Evolutionary conservation across 495 filamentous ascomycete genomes (phyloP).

Genomic region (Penicillium robsamsonii): DNA sequence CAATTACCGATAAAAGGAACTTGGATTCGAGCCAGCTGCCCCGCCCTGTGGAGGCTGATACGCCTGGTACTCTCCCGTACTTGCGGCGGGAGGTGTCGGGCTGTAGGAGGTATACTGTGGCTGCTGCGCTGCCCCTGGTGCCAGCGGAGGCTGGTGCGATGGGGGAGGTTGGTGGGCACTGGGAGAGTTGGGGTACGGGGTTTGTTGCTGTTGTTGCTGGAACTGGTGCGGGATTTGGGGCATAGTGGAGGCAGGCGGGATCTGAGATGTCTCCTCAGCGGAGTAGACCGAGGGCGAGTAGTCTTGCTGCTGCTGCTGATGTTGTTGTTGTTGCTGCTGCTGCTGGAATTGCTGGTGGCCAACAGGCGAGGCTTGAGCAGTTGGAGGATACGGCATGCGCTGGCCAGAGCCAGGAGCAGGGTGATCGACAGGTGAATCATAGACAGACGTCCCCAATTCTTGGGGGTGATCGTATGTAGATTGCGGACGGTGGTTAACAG

Average conservation of each 20-base stretch:
- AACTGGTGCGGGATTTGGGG: constrained; percentile 29
- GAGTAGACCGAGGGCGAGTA: constrained; percentile 62
- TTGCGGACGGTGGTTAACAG: constrained; percentile 56
- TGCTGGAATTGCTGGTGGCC: constrained; percentile 43
- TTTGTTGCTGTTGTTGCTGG: constrained; percentile 42
- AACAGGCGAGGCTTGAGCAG: constrained; percentile 36
- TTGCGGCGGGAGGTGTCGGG: constrained; percentile 32
- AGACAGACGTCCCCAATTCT: constrained; percentile 80
- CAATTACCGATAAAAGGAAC: constrained; percentile 43
- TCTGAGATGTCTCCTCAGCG: constrained; percentile 50
- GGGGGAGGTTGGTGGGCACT: constrained; percentile 49
- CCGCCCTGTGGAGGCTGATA: constrained; percentile 46
- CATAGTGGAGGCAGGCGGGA: constrained; percentile 30
- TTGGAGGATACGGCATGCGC: constrained; percentile 47
- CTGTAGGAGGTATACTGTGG: constrained; percentile 42
- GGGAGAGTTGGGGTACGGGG: constrained; percentile 45
- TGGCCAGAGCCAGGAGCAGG: constrained; percentile 22
- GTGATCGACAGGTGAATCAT: constrained; percentile 72
- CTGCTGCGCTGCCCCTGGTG: constrained; percentile 42
- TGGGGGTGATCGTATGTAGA: constrained; percentile 77
- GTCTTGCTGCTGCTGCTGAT: constrained; percentile 31
- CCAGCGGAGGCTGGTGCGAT: constrained; percentile 43
- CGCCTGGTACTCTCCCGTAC: constrained; percentile 47
- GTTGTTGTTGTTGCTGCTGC: constrained; percentile 34
- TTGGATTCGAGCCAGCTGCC: constrained; percentile 37